Evolutionary conservation across 2,329 filamentous ascomycete genomes (phyloP), one percentile per base, ranked within the genome.

Genomic region (Fusarium cicatricum): DNA sequence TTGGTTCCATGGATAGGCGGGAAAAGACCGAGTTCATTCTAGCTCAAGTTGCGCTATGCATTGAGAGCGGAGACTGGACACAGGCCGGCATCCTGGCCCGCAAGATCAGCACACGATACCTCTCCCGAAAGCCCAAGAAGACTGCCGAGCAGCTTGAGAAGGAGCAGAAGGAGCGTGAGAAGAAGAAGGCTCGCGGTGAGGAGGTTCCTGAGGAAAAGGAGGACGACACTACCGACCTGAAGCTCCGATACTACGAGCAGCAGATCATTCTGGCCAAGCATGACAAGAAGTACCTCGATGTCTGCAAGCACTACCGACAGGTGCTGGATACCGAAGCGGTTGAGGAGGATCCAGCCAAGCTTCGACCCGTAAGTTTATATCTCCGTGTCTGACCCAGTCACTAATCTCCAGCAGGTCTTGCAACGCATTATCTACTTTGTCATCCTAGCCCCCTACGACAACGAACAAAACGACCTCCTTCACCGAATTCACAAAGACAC

Each of bases 21-120:
- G 95, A 99, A 76, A 99, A 99, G 88, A 97, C 93, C 5, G 95
- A 98, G 72, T 99, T 99, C 74, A 99, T 99, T 71, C 82, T 99
- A 47, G 91, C 96, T 60, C 95, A 99, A 77, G 94, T 98, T 34
- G 85, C 88, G 29, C 85, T 99, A 46, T 99, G 95, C 80, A 98
- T 99, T 74, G 90, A 97, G 78, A 94, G 88, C 70, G 90, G 88
- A 52, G 95, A 99, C 75, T 99, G 93, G 93, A 96, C 90, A 69
- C 96, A 99, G 75, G 95, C 94, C 26, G 88, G 88, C 44, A 97
- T 99, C 69, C 82, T 99, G 45, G 92, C 89, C 75, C 90, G 95
- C 74, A 99, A 99, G 86, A 97, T 99, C 77, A 95, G 92, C 85
- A 97, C 92, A 65, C 85, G 86, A 71, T 99, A 97, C 77, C 90